phyloP scores from a whole-genome alignment of 441 rosid genomes.

The Mallotus japonicus region DNA sequence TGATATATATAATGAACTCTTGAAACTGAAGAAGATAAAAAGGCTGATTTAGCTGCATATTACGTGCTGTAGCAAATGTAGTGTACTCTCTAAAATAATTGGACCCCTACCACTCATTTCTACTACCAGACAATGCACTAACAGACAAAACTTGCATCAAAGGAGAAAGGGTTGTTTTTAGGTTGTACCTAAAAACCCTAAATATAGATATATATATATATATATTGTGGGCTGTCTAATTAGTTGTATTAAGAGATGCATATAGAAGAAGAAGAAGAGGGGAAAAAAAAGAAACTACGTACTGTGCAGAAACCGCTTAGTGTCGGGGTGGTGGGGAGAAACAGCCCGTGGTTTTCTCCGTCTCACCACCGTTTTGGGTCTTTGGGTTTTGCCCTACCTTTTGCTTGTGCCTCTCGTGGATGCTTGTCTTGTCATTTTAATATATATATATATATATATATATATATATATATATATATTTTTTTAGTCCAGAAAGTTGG shows the following conservation, averaged over 20 bases:
- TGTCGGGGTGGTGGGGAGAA: slow-evolving; percentile 55
- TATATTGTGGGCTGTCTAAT: slow-evolving; percentile 34
- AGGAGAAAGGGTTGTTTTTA: slow-evolving; percentile 12
- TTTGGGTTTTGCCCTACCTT: not conserved
- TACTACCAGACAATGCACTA: slow-evolving; percentile 28
- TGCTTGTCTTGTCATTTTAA: slow-evolving; percentile 31
- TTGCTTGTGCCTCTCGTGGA: slow-evolving; percentile 28
- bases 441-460: no score
- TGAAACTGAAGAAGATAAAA: no score
- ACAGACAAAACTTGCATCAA: slow-evolving; percentile 21
- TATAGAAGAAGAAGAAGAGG: no score
- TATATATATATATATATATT: no score
- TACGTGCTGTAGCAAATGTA: no score
- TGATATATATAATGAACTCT: no score
- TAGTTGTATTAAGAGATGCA: slow-evolving; percentile 13
- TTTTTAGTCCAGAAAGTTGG: no score
- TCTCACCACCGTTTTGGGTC: slow-evolving; percentile 20
- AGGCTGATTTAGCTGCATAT: no score
- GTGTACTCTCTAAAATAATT: no score
- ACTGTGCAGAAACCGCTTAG: slow-evolving; percentile 37
- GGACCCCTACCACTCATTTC: slow-evolving; percentile 16
- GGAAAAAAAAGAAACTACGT: slow-evolving; percentile 13
- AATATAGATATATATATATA: slow-evolving; percentile 8
- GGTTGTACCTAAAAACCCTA: slow-evolving; percentile 20
- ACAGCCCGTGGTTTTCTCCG: slow-evolving; percentile 51